These are phyloP conservation scores for Mycotypha africana DNA, from an alignment of 371 early-diverging fungal species.

Conservation along the genomic window DNA sequence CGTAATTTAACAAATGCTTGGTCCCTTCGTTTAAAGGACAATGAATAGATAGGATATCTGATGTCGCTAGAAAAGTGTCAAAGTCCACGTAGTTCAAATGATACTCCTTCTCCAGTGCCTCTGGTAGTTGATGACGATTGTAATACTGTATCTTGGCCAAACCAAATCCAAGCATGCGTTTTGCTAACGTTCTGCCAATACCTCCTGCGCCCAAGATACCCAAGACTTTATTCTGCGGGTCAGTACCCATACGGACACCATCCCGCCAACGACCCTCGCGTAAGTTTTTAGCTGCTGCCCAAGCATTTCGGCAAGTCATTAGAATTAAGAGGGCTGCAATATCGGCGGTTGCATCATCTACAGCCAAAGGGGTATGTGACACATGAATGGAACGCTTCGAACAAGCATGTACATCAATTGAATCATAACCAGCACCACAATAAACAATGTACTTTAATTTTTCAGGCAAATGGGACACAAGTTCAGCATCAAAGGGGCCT, in stretches of 20 bases:
- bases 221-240: constrained; percentile 43
- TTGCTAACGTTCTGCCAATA: constrained; percentile 55
- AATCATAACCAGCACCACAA: constrained; percentile 41
- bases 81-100: constrained; percentile 42
- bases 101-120: constrained; percentile 32
- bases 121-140: constrained; percentile 38
- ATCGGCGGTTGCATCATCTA: constrained; percentile 51
- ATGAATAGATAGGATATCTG: constrained; percentile 56
- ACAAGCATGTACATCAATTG: constrained; percentile 33
- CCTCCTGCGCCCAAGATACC: constrained; percentile 63
- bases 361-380: constrained; percentile 39
- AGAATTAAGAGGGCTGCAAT: constrained; percentile 47
- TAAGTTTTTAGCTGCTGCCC: constrained; percentile 37
- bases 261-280: constrained; percentile 43
- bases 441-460: constrained; percentile 24
- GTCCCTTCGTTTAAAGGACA: constrained; percentile 44
- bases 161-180: constrained; percentile 48
- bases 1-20: constrained; percentile 37
- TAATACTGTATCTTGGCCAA: constrained; percentile 48
- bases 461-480: constrained; percentile 26
- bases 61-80: constrained; percentile 40
- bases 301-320: constrained; percentile 39
- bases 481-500: constrained; percentile 29
- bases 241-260: constrained; percentile 43
- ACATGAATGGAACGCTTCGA: constrained; percentile 27